These are phyloP conservation scores for Aspergillus incahuasiensis DNA, from an alignment of 495 filamentous ascomycete genomes.

Conservation along the genomic window DNA sequence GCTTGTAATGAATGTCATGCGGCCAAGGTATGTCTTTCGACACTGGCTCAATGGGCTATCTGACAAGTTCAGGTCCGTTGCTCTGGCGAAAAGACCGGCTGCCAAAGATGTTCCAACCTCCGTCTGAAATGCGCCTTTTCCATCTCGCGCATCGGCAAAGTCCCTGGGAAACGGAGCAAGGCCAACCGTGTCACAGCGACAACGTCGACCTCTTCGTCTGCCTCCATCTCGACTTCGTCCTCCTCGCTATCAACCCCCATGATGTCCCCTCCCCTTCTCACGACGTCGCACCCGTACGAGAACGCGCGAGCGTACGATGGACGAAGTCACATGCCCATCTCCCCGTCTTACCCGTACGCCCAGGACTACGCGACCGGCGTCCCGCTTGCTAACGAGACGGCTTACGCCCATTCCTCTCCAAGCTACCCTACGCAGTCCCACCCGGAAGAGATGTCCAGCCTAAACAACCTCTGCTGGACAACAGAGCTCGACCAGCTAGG, in stretches of 20 bases:
- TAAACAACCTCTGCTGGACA: slow-evolving; percentile 10
- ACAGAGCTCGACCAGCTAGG: slow-evolving; percentile 1
- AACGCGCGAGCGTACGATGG: not conserved
- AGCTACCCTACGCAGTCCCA: not conserved
- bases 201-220: slow-evolving; percentile 1
- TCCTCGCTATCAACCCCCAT: slow-evolving; percentile 8
- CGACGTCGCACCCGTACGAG: not conserved
- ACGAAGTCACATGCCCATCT: not conserved
- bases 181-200: slow-evolving; percentile 15
- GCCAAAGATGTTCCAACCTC: slow-evolving; percentile 17
- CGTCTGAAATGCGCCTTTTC: slow-evolving; percentile 15
- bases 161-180: slow-evolving; percentile 19
- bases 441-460: not conserved
- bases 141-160: slow-evolving; percentile 18
- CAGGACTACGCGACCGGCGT: not conserved
- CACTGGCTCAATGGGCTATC: not conserved
- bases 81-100: slow-evolving; percentile 21
- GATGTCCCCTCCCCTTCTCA: slow-evolving; percentile 2
- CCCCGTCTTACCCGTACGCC: not conserved
- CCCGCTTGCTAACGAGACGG: not conserved
- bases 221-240: slow-evolving; percentile 1
- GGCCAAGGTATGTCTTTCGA: slow-evolving; percentile 11
- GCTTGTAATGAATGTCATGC: slow-evolving; percentile 21
- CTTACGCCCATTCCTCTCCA: not conserved
- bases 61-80: slow-evolving; percentile 14